Evolutionary conservation across 163 green algal genomes (phyloP), one percentile per base, ranked within the genome.

Genomic region (Scenedesmus sp.): DNA sequence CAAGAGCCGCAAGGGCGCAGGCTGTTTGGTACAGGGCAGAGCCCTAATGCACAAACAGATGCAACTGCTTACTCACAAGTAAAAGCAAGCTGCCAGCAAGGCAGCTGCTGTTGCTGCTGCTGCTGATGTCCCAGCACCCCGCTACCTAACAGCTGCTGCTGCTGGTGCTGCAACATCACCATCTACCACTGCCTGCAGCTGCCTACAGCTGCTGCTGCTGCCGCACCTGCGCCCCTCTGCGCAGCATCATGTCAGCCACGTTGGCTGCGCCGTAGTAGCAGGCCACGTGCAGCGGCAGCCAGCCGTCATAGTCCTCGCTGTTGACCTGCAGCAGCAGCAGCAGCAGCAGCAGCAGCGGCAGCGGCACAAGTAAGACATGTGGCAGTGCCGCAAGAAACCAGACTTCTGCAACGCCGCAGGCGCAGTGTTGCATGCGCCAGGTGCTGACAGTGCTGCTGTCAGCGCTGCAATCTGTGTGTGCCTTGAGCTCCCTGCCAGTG

Each of bases 221-320:
- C 12, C 82, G 56, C 84, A 90, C 90, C 84, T 87, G 84, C 16
- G 85, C 74, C 20, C 76, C 85, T 74, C 56, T 85, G 1, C 57
- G n/a, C 52, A 93, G 79, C 85, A 93, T 60, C 76, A 93, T 84
- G 86, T 91, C 85, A 20, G 79, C 86, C 10, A 93, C 34, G n/a
- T 60, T 85, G 0, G 90, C 76, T 55, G 76, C 77, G 2, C 90
- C 90, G 54, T 93, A 93, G 85, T 93, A 93, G 85, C 62, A 82
- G 52, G 90, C 90, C 57, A 93, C 90, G 54, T 93, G 90, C 76
- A 93, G 90, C 52, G 86, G 34, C 60, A 76, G 54, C 90, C 90
- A 93, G n/a, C 90, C 90, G 82, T 91, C 90, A 55, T 87, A 84
- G 76, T 93, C 90, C 15, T 89, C 56, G 34, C 66, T 82, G 90